These are phyloP conservation scores for Carpinus fangiana DNA, from an alignment of 306 rosid genomes.

Conservation along the genomic window DNA sequence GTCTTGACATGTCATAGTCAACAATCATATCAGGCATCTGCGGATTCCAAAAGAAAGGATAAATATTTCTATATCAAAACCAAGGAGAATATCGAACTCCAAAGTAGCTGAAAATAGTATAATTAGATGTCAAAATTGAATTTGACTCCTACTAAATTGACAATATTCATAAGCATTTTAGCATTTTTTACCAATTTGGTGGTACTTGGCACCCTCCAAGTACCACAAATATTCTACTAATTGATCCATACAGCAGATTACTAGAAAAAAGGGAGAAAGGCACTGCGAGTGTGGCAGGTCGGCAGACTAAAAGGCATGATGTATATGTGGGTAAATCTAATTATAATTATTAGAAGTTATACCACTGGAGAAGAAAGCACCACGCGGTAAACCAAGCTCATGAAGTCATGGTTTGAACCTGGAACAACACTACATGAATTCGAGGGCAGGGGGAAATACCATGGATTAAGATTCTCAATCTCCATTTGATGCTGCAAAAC, in stretches of 20 bases:
- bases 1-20: slow-evolving; percentile 80
- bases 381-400: slow-evolving; percentile 59
- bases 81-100: not conserved
- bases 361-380: slow-evolving; percentile 98
- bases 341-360: slow-evolving; percentile 21
- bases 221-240: not conserved
- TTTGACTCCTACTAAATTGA: not conserved
- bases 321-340: not conserved
- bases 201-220: not conserved
- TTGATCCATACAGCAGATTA: not conserved
- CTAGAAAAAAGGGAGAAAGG: not conserved
- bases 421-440: slow-evolving; percentile 63
- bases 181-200: not conserved
- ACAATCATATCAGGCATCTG: slow-evolving; percentile 93
- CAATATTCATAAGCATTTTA: not conserved
- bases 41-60: slow-evolving; percentile 22
- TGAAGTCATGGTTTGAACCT: slow-evolving; percentile 91
- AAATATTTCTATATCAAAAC: slow-evolving; percentile 13
- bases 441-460: slow-evolving; percentile 92
- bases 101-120: not conserved
- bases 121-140: not conserved
- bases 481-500: slow-evolving; percentile 52
- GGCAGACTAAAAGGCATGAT: not conserved
- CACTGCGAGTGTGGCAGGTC: not conserved
- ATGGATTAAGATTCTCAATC: slow-evolving; percentile 59